Percentiles rank a stretch among this genome's conserved stretches.
phyloP scores from a whole-genome alignment of 176 grass and related monocot species.

The bread wheat (Triticum aestivum) region IWGSC_CS_RefSeq_v2.1 NC_057812.1:481192882-481193381 shows the following conservation, averaged over 20 bases:
- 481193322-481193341: conserved; percentile 77
- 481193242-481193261: conserved; percentile 87
- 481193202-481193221: conserved; percentile 96
- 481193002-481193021: background rate
- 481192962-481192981: conserved; percentile 8
- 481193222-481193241: conserved; percentile 98
- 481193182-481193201: conserved; percentile 82
- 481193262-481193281: background rate
- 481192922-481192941: conserved; percentile 2
- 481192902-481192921: conserved; percentile 65
- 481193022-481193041: background rate
- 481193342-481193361: conserved; percentile 96
- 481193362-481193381: conserved; percentile 91
- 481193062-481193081: background rate
- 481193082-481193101: background rate
- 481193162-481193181: conserved; percentile 90
- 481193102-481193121: background rate
- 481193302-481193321: conserved; percentile 26
- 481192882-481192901: conserved; percentile 91
- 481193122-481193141: conserved; percentile 15
- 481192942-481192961: conserved; percentile 1
- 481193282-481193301: conserved; percentile 21
- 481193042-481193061: background rate
- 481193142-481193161: conserved; percentile 52
- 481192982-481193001: background rate